Evolutionary conservation across 1,139 yeast genomes (phyloP).

Genomic region (Candida albicans): DNA sequence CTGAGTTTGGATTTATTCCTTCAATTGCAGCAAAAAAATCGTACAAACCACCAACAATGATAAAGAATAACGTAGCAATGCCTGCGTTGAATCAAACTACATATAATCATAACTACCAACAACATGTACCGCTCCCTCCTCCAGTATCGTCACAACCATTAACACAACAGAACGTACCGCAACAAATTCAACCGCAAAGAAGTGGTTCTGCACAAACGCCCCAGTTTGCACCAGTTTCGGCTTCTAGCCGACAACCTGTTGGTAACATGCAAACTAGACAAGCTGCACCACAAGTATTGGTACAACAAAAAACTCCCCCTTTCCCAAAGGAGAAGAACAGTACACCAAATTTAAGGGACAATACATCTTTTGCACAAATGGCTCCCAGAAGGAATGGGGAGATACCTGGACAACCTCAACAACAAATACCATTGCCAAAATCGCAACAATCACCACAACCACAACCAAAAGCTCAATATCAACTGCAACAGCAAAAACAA

Average conservation of each 20-base stretch:
- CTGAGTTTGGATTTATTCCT: slow-evolving; percentile 38
- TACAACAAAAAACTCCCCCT: slow-evolving; percentile 11
- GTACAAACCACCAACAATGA: slow-evolving; percentile 36
- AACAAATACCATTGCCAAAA: slow-evolving; percentile 1
- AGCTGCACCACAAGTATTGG: not conserved
- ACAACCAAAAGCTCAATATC: slow-evolving; percentile 6
- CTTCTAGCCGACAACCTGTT: slow-evolving; percentile 5
- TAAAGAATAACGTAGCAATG: slow-evolving; percentile 21
- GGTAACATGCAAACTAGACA: slow-evolving; percentile 6
- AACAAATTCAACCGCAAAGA: slow-evolving; percentile 7
- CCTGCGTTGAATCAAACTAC: not conserved
- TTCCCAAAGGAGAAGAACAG: slow-evolving; percentile 7
- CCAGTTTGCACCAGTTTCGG: not conserved
- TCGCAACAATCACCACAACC: not conserved
- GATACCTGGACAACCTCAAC: not conserved
- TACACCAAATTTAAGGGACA: slow-evolving; percentile 13
- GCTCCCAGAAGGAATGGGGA: not conserved
- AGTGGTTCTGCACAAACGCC: slow-evolving; percentile 4
- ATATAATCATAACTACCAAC: slow-evolving; percentile 6
- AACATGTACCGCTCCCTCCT: slow-evolving; percentile 6
- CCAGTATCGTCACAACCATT: slow-evolving; percentile 7
- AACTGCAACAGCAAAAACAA: slow-evolving; percentile 5
- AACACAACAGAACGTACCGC: slow-evolving; percentile 9
- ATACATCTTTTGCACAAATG: slow-evolving; percentile 14
- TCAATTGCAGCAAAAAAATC: slow-evolving; percentile 27